Conservation (phyloP, 2,329 filamentous ascomycete species). For the Diaporthe ilicicola region DNA sequence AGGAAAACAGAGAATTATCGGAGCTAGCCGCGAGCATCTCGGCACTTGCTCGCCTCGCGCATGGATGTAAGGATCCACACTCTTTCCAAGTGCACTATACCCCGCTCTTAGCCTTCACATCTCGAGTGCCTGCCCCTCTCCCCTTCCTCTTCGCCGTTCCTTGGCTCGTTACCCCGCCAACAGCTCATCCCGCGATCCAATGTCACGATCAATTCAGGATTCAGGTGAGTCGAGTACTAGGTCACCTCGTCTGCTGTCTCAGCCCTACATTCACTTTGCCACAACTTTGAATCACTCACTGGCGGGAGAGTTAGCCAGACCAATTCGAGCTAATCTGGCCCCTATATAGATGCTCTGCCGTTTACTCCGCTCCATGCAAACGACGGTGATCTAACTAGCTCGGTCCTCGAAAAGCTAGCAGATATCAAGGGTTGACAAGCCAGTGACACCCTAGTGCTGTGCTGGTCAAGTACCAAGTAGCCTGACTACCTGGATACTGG, state of each 20-base stretch:
- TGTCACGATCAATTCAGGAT: no score
- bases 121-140: not conserved
- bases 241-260: not conserved
- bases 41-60: conserved; percentile 9
- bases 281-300: not conserved
- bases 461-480: no score
- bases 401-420: not conserved
- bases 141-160: not conserved
- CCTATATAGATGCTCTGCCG: no score
- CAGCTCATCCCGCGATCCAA: not conserved
- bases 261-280: not conserved
- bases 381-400: not conserved
- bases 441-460: not conserved
- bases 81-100: not conserved
- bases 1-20: no score
- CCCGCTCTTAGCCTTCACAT: not conserved
- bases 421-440: not conserved
- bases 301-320: not conserved
- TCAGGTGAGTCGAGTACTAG: not conserved
- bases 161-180: conserved; percentile 20
- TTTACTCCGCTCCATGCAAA: not conserved
- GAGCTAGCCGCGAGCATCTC: not conserved
- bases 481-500: not conserved
- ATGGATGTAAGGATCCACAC: not conserved
- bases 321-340: not conserved